Evolutionary conservation across 2,329 filamentous ascomycete genomes (phyloP), one percentile per base, ranked within the genome.

Genomic region (Coleophoma cylindrospora): DNA sequence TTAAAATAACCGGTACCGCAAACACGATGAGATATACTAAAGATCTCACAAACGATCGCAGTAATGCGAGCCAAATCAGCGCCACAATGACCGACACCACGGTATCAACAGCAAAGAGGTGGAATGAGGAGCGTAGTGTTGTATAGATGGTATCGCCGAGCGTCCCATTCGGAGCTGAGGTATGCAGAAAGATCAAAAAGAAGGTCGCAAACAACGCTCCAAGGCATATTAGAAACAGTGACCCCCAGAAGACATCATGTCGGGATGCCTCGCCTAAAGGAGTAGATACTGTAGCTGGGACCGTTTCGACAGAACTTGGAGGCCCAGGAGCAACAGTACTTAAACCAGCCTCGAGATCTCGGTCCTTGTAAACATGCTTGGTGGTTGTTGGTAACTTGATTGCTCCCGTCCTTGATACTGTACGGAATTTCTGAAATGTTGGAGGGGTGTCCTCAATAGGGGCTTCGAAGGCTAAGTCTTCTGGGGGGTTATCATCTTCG

Each of bases 111-210:
- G 89, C 88, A 40, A 99, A 82, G 57, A 97, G 85, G 63, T 94
- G 86, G 62, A 95, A 94, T 0, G 91, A 96, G 46, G 84, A 83
- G 59, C 88, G 86, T 34, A 99, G 72, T 4, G 89, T 91, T 13
- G 87, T 90, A 68, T 99, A 99, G 51, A 99, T 90, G 1, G 92
- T 96, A 67, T 99, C 94, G 13, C 91, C 92, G 50, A 95, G 80
- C 1, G 87, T 87, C 49, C 76, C 76, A 48, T 73, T 73, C 5
- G 87, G 86, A 1, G 84, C 74, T 15, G 87, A 83, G 2, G 92
- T 97, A 64, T 97, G 90, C 38, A 99, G 77, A 74, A 88, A 95
- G 21, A 96, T 87, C 13, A 99, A 77, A 55, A 96, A 84, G 61
- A 91, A 95, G 1, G 91, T 92, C 12, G 92, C 88, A 61, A 97